Evolutionary conservation across 805 yeast genomes (phyloP), one percentile per base, ranked within the genome.

Genomic region (Wickerhamomyces strasburgensis): DNA sequence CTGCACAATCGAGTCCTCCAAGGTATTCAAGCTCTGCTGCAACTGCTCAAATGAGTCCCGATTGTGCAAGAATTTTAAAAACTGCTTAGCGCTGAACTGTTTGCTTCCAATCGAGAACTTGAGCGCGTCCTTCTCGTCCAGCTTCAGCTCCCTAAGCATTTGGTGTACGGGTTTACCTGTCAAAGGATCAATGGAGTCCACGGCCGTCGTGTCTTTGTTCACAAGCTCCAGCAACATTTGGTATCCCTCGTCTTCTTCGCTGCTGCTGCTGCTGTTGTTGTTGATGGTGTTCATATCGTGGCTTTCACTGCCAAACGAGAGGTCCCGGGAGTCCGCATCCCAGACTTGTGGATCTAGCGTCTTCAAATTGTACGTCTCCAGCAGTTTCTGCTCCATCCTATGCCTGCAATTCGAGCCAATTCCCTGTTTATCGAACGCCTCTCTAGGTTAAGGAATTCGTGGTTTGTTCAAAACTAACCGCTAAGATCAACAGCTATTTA

Each of bases 81-180:
- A 81, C 23, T 64, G 59, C 34, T 72, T 68, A 1, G 83, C 74
- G 46, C 77, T 72, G 58, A 82, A 81, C 19, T 68, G 60, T 37
- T 78, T 75, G 14, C 78, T 73, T 32, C 75, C 75, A 34, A 78
- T 68, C 42, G 78, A 58, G 56, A 67, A 72, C 46, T 72, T 62
- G 25, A 72, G 53, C 36, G 72, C 64, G 18, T 62, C 58, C 14
- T 37, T 34, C 8, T 51, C 37, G 58, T 64, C 19, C 64, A 67
- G 65, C 62, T 30, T 68, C 27, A 61, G 60, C 29, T 71, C 65
- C 9, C 56, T 49, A 27, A 75, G 54, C 26, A 64, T 65, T 15
- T 67, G 60, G 31, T 68, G 49, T 7, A 78, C 61, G 3, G 73
- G 65, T 17, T 60, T 62, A n/a, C 68, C 65, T 5, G 79, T 80